A percentile compares a stretch with the other conserved stretches of the same genome.
Evolutionary conservation across 2,329 filamentous ascomycete species (phyloP).

Genomic region (Penicillium capsulatum): DNA sequence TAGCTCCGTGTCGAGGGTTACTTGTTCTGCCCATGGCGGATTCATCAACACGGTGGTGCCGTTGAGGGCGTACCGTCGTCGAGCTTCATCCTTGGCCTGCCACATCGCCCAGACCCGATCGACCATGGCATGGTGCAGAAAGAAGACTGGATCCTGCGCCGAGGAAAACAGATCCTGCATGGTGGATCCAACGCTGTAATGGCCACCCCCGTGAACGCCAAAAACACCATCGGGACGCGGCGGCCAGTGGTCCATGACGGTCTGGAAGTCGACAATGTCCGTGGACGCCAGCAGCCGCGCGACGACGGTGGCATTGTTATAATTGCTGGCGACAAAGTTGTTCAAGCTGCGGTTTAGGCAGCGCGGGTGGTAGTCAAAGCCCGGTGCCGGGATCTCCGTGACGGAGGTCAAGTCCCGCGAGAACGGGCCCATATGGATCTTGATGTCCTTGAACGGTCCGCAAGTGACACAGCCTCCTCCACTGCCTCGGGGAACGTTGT

Average conservation of each 20-base stretch:
- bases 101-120: conserved; percentile 48
- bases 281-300: conserved; percentile 10
- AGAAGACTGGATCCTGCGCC: conserved; percentile 46
- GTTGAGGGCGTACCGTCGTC: conserved; percentile 16
- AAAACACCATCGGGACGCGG: conserved; percentile 22
- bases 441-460: conserved; percentile 38
- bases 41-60: conserved; percentile 18
- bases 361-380: conserved; percentile 28
- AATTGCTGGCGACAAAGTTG: conserved; percentile 24
- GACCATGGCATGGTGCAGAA: conserved; percentile 46
- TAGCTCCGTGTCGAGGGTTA: conserved; percentile 16
- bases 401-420: conserved; percentile 8
- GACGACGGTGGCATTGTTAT: conserved; percentile 19
- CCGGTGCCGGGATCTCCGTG: conserved; percentile 14
- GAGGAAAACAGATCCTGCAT: conserved; percentile 45
- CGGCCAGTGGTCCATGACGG: conserved; percentile 35
- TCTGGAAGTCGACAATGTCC: conserved; percentile 34
- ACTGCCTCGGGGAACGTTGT: conserved; percentile 39
- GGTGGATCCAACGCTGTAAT: conserved; percentile 44
- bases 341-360: conserved; percentile 28
- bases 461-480: conserved; percentile 37
- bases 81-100: conserved; percentile 31
- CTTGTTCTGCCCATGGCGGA: conserved; percentile 9
- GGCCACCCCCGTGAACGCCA: conserved; percentile 45
- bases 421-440: conserved; percentile 29